phyloP scores from a whole-genome alignment of 805 yeast species.

The Brettanomyces custersianus region DNA sequence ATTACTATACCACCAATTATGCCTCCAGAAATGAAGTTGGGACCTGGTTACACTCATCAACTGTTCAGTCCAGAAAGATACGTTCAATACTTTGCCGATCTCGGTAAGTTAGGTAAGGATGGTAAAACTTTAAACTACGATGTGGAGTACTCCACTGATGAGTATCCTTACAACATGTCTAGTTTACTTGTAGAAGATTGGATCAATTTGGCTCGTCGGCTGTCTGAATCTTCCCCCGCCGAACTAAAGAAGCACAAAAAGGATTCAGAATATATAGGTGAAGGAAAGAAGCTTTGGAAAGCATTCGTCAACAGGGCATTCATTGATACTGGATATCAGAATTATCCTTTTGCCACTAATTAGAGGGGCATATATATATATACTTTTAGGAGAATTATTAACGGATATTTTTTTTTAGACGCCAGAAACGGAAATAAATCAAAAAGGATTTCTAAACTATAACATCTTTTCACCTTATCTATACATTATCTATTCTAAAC shows the following conservation, averaged over 20 bases:
- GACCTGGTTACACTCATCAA: slow-evolving; percentile 73
- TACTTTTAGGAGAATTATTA: no score
- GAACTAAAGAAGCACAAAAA: slow-evolving; percentile 5
- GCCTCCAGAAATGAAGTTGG: slow-evolving; percentile 47
- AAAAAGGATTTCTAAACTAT: no score
- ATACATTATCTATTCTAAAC: no score
- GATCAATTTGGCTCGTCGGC: slow-evolving; percentile 44
- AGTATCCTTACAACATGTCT: slow-evolving; percentile 43
- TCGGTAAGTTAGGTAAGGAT: slow-evolving; percentile 30
- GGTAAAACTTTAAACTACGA: slow-evolving; percentile 44
- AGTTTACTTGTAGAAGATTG: slow-evolving; percentile 54
- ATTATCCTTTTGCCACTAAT: slow-evolving; percentile 25
- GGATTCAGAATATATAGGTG: no score
- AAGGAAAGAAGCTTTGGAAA: slow-evolving; percentile 39
- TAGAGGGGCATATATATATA: no score
- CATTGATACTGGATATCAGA: slow-evolving; percentile 56
- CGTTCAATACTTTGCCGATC: slow-evolving; percentile 67
- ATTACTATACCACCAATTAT: slow-evolving; percentile 52
- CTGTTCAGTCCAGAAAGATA: slow-evolving; percentile 64
- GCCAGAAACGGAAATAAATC: no score
- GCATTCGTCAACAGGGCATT: slow-evolving; percentile 51
- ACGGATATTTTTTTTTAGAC: no score
- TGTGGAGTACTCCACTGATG: slow-evolving; percentile 64
- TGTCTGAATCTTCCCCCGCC: slow-evolving; percentile 34
- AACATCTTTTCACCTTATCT: no score